Evolutionary conservation across 164 flowering plant species (phyloP), one percentile per base, ranked within the genome.

Genomic region (Vitis labrusca): DNA sequence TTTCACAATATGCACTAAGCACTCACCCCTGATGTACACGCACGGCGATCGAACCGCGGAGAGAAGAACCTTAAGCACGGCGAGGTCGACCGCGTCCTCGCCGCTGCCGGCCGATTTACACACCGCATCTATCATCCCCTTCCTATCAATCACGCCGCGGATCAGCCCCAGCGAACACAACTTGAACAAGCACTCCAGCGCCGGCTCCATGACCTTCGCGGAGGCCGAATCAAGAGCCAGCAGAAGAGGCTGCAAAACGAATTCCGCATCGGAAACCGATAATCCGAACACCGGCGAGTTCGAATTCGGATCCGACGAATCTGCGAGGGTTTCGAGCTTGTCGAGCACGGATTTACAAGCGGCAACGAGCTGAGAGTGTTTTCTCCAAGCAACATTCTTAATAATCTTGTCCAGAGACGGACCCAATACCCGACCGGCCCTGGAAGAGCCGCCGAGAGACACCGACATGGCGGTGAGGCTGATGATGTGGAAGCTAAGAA

Each of bases 321-420:
- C 88, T 32, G 79, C 10, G 62, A 89, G 72, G 58, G 86, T 61
- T 9, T 89, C 84, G 63, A 96, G 93, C 76, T 75, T 81, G 83
- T 93, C 98, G 66, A 92, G 85, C 23, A 80, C 86, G 50, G 98
- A 88, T 79, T 96, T 96, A 69, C 86, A 88, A 73, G 94, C 75
- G 71, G 93, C 65, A 14, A 93, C 97, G 71, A 96, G 89, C 51
- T 83, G 79, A 9, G 97, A 70, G 78, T 93, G 97, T 74, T 96
- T 96, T 30, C 98, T 67, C 99, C 99, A 96, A n/a, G 99, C 93
- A 6, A 86, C 97, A 71, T 96, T 93, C 77, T 96, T 96, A 66
- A 96, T 82, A 88, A 96, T 90, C 87, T 93, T 91, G 82, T 96
- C 99, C 27, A 96, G 89, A 2, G 91, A 88, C 0, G 97, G 97